Percentiles rank a stretch among this genome's conserved stretches.
Evolutionary conservation across 192 early-diverging fungal species (phyloP).

Genomic region (Coemansia sp.): DNA sequence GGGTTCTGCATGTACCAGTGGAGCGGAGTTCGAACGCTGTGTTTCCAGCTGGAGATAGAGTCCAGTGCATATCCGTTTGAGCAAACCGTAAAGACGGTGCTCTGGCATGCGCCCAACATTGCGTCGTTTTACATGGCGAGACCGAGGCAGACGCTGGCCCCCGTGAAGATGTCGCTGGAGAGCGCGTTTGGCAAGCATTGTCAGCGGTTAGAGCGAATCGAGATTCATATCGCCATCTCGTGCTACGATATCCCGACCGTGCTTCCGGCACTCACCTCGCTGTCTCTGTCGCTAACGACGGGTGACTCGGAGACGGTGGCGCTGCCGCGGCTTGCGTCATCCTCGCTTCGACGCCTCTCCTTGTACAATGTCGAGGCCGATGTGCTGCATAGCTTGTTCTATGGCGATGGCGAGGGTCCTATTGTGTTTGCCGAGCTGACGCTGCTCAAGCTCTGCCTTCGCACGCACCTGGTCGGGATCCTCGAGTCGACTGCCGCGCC

Average conservation of each 20-base stretch:
- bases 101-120: slow-evolving; percentile 24
- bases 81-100: slow-evolving; percentile 14
- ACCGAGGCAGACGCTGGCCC: neutral
- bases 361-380: slow-evolving; percentile 24
- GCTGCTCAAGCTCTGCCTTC: slow-evolving; percentile 22
- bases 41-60: slow-evolving; percentile 20
- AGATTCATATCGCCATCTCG: slow-evolving; percentile 22
- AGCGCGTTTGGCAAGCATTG: slow-evolving; percentile 14
- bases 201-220: slow-evolving; percentile 19
- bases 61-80: slow-evolving; percentile 4
- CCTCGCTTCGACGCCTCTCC: slow-evolving; percentile 18
- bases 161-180: slow-evolving; percentile 12
- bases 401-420: slow-evolving; percentile 10
- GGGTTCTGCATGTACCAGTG: slow-evolving; percentile 16
- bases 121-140: slow-evolving; percentile 17
- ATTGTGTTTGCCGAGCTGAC: slow-evolving; percentile 24
- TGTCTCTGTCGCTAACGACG: slow-evolving; percentile 15
- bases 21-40: slow-evolving; percentile 17
- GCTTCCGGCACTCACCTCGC: slow-evolving; percentile 22
- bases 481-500: slow-evolving; percentile 9
- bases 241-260: slow-evolving; percentile 17
- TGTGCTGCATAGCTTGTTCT: slow-evolving; percentile 11
- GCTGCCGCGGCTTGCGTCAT: slow-evolving; percentile 17
- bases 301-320: slow-evolving; percentile 11
- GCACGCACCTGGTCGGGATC: slow-evolving; percentile 9